phyloP scores from a whole-genome alignment of 2,329 filamentous ascomycete species.

The Colletotrichum salicis region DNA sequence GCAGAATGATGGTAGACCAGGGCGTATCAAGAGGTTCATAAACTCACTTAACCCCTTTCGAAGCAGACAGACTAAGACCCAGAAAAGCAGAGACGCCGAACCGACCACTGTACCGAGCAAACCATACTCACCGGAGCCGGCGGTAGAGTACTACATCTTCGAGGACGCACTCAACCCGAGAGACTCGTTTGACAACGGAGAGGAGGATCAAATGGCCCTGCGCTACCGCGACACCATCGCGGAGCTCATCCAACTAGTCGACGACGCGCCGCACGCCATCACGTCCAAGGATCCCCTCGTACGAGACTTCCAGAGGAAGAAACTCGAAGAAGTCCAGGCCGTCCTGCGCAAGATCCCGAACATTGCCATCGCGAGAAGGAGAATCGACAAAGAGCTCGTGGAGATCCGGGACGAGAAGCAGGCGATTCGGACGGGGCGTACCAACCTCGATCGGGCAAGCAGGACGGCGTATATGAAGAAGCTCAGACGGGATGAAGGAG shows the following conservation, averaged over 20 bases:
- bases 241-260: background rate
- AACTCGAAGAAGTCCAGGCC: background rate
- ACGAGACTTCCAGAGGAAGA: background rate
- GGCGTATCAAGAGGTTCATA: conserved; percentile 2
- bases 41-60: background rate
- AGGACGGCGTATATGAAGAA: background rate
- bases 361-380: background rate
- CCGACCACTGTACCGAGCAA: background rate
- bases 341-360: background rate
- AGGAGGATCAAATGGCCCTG: background rate
- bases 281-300: background rate
- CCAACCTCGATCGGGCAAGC: too few relatives aligned
- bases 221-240: conserved; percentile 5
- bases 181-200: background rate
- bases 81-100: background rate
- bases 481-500: background rate
- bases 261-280: background rate
- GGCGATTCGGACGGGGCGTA: background rate
- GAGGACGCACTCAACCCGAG: background rate
- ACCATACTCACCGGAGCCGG: background rate
- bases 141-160: background rate
- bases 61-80: background rate
- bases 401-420: background rate
- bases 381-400: background rate
- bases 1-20: background rate